Percentiles rank a stretch among this genome's conserved stretches.
These are phyloP conservation scores for Camillea tinctor DNA, from an alignment of 2,329 filamentous ascomycete species.

Conservation along the genomic window DNA sequence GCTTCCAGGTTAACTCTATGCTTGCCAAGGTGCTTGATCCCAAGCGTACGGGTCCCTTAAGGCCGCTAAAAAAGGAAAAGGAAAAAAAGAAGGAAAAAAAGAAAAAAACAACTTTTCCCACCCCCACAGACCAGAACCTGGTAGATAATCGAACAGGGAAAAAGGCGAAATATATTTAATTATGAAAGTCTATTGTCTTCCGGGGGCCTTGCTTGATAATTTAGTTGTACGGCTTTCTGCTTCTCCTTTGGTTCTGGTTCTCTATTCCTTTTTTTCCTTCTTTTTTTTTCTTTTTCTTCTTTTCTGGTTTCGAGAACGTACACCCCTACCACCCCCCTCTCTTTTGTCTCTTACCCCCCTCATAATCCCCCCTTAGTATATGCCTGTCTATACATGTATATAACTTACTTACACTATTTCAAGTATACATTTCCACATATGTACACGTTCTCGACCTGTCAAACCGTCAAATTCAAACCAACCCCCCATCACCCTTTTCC, in stretches of 20 bases:
- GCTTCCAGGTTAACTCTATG: not conserved
- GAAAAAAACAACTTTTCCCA: not conserved
- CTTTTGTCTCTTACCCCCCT: not conserved
- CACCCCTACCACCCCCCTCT: not conserved
- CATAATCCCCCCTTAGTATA: too few relatives aligned
- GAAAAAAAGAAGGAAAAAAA: too few relatives aligned
- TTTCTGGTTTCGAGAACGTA: not conserved
- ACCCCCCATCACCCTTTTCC: too few relatives aligned
- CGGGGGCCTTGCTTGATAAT: not conserved
- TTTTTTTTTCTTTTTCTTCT: not conserved
- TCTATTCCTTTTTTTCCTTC: not conserved
- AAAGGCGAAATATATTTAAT: not conserved
- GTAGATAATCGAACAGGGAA: not conserved
- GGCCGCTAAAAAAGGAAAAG: not conserved
- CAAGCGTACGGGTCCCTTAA: not conserved
- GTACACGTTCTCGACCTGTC: not conserved
- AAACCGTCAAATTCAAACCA: not conserved
- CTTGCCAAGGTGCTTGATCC: not conserved
- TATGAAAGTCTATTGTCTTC: not conserved
- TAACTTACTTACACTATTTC: too few relatives aligned
- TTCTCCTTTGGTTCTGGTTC: not conserved
- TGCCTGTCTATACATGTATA: too few relatives aligned
- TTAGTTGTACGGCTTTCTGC: not conserved
- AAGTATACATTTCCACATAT: not conserved
- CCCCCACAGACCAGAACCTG: not conserved